These are phyloP conservation scores for Ambispora gerdemannii DNA, from an alignment of 192 early-diverging fungal genomes.

Conservation along the genomic window DNA sequence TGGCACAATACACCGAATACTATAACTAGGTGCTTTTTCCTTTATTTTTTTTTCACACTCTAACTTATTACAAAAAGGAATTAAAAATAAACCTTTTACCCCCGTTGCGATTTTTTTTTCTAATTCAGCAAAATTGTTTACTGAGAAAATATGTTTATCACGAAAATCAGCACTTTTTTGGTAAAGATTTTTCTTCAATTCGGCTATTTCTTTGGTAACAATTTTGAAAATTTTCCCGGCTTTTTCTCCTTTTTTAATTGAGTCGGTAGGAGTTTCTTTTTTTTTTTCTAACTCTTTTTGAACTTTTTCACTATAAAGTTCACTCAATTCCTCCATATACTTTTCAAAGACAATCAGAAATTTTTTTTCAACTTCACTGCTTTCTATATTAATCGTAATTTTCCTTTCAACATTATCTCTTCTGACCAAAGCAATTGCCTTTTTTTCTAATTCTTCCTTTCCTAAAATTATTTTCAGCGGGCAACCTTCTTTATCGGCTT, in stretches of 20 bases:
- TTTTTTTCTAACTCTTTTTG: slow-evolving; percentile 1
- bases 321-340: slow-evolving; percentile 1
- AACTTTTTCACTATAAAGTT: not conserved
- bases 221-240: not conserved
- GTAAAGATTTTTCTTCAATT: slow-evolving; percentile 7
- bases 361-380: slow-evolving; percentile 6
- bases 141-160: slow-evolving; percentile 6
- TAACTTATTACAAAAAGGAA: slow-evolving; percentile 18
- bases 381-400: slow-evolving; percentile 8
- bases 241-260: slow-evolving; percentile 4
- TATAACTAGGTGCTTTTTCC: not conserved
- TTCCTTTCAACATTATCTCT: slow-evolving; percentile 10
- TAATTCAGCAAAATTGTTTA: not conserved
- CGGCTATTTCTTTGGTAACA: not conserved
- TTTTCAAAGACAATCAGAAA: not conserved
- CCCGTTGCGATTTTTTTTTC: not conserved
- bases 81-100: slow-evolving; percentile 2
- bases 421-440: slow-evolving; percentile 3
- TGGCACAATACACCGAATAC: slow-evolving; percentile 2
- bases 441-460: slow-evolving; percentile 1
- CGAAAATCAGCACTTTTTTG: slow-evolving; percentile 23
- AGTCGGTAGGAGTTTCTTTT: not conserved
- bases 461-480: slow-evolving; percentile 17
- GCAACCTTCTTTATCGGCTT: slow-evolving; percentile 23
- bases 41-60: slow-evolving; percentile 12